Evolutionary conservation across 345 rosid genomes (phyloP).

Genomic region (Corchorus capsularis): DNA sequence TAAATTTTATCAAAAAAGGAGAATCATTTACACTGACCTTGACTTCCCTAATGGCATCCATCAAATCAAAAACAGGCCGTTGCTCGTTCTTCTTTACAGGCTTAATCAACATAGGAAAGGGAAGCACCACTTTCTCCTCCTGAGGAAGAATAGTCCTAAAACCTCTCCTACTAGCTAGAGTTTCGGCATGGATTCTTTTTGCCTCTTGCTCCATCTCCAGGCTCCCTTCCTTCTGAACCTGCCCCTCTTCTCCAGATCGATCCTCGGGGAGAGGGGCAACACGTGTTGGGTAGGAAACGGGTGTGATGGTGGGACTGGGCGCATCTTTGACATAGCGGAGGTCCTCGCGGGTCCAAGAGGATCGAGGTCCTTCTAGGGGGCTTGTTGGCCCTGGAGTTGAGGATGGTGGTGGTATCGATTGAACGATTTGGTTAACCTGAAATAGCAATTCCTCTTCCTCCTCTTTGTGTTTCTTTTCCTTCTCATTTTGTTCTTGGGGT

Average conservation of each 20-base stretch:
- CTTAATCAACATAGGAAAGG: constrained; percentile 67
- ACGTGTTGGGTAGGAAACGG: constrained; percentile 70
- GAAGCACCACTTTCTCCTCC: constrained; percentile 49
- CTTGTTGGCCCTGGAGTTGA: constrained; percentile 11
- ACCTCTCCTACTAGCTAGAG: constrained; percentile 36
- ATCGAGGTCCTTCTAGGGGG: constrained; percentile 19
- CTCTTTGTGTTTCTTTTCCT: background rate
- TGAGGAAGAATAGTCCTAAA: constrained; percentile 34
- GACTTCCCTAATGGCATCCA: constrained; percentile 79
- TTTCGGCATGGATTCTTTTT: constrained; percentile 41
- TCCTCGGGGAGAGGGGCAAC: constrained; percentile 92
- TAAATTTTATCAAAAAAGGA: background rate
- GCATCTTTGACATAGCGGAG: constrained; percentile 68
- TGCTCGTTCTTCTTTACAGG: constrained; percentile 59
- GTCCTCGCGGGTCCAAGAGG: constrained; percentile 71
- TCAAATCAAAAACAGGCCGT: constrained; percentile 65
- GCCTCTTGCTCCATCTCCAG: constrained; percentile 44
- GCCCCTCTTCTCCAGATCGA: constrained; percentile 31
- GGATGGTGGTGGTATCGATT: background rate
- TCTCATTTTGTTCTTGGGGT: constrained; percentile 5
- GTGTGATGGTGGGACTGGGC: constrained; percentile 40
- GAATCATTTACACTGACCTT: constrained; percentile 54
- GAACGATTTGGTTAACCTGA: background rate
- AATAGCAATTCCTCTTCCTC: no score
- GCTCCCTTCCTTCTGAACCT: constrained; percentile 15